These are phyloP conservation scores for Remersonia thermophila DNA, from an alignment of 2,329 filamentous ascomycete genomes.

Conservation along the genomic window DNA sequence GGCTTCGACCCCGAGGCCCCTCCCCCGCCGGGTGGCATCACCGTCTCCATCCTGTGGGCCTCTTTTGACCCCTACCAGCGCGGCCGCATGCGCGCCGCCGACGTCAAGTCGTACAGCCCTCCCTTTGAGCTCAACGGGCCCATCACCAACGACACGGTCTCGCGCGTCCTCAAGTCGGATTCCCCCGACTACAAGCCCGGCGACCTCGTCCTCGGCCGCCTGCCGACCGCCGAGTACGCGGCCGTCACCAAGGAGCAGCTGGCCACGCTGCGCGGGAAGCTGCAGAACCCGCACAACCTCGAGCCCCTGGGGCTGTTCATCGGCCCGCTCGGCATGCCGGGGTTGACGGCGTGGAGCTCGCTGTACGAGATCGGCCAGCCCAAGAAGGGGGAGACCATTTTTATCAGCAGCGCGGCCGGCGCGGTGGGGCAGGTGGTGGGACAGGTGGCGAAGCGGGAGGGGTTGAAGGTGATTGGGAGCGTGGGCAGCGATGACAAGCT, in stretches of 20 bases:
- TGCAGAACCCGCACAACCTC: slow-evolving; percentile 59
- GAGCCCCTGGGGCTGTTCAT: slow-evolving; percentile 53
- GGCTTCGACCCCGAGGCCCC: slow-evolving; percentile 53
- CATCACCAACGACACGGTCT: slow-evolving; percentile 51
- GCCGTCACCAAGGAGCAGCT: slow-evolving; percentile 32
- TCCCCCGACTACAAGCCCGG: slow-evolving; percentile 47
- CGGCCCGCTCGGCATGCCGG: slow-evolving; percentile 46
- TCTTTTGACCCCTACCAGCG: slow-evolving; percentile 81
- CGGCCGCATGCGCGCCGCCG: slow-evolving; percentile 58
- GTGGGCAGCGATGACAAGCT: slow-evolving; percentile 73
- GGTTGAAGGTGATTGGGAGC: slow-evolving; percentile 65
- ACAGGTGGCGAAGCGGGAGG: slow-evolving; percentile 71
- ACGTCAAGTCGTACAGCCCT: slow-evolving; percentile 54
- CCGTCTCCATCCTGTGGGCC: slow-evolving; percentile 56
- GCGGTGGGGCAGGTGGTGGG: slow-evolving; percentile 76
- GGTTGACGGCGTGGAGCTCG: slow-evolving; percentile 38
- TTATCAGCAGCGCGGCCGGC: slow-evolving; percentile 67
- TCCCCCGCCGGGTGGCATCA: slow-evolving; percentile 53
- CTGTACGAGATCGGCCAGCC: slow-evolving; percentile 61
- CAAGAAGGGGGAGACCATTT: slow-evolving; percentile 68
- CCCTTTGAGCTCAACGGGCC: slow-evolving; percentile 50
- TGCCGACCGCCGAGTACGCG: slow-evolving; percentile 60
- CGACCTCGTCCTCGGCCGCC: slow-evolving; percentile 47
- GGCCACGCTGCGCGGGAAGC: slow-evolving; percentile 31
- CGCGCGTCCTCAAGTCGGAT: slow-evolving; percentile 60